Percentiles rank a stretch among this genome's conserved stretches.
phyloP scores from a whole-genome alignment of 2,329 filamentous ascomycete species.

The Harringtonia aguacate region DNA sequence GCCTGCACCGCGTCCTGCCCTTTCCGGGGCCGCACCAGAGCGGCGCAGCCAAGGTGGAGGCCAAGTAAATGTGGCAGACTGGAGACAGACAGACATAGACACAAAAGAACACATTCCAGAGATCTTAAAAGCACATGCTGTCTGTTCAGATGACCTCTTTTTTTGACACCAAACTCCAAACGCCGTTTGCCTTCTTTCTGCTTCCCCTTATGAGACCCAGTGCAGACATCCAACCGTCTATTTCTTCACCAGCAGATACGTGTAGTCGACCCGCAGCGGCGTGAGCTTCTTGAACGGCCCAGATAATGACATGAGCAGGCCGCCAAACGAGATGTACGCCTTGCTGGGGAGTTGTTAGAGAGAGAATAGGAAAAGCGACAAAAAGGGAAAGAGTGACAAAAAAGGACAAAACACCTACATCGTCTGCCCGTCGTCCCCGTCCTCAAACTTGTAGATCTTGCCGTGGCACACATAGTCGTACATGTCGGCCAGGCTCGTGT shows the following conservation, averaged over 20 bases:
- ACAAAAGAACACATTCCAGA: no score
- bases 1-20: constrained; percentile 68
- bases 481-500: constrained; percentile 60
- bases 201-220: not conserved
- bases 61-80: no score
- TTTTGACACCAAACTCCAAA: not conserved
- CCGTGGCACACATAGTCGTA: constrained; percentile 84
- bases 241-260: constrained; percentile 93
- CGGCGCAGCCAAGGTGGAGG: no score
- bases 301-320: constrained; percentile 79
- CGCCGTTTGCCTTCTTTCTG: not conserved
- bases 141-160: no score
- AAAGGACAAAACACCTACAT: constrained; percentile 50
- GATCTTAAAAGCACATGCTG: not conserved
- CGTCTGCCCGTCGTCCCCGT: constrained; percentile 65
- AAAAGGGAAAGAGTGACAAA: not conserved
- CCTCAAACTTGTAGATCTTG: constrained; percentile 83
- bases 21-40: constrained; percentile 59
- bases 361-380: not conserved
- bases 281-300: constrained; percentile 95
- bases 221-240: constrained; percentile 27
- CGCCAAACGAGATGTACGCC: constrained; percentile 89
- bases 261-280: constrained; percentile 80
- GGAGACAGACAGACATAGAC: no score
- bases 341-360: constrained; percentile 46